These are phyloP conservation scores for Beta vulgaris DNA, from an alignment of 148 eudicot species.

Conservation along the genomic window DNA sequence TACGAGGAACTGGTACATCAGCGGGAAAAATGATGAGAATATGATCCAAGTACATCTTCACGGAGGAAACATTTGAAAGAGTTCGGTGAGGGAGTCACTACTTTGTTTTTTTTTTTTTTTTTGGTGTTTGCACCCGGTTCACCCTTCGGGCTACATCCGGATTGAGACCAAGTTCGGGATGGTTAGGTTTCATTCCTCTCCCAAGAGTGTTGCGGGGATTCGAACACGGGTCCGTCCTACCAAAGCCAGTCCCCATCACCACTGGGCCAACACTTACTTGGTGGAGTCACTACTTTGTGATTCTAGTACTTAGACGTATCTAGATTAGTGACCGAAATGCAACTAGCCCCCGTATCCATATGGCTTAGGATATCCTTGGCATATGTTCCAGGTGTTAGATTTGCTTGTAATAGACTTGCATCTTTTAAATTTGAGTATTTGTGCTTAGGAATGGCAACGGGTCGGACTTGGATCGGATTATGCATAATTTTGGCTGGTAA, in stretches of 20 bases:
- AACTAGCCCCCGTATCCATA: neutral
- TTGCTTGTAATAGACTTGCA: conserved; percentile 6
- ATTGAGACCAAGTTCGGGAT: too few species aligned
- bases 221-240: too few species aligned
- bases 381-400: neutral
- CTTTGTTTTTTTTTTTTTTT: too few species aligned
- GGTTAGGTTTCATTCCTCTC: too few species aligned
- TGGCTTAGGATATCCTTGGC: conserved; percentile 1
- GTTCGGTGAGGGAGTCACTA: conserved; percentile 10
- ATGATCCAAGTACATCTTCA: neutral
- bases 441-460: too few species aligned
- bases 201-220: too few species aligned
- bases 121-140: too few species aligned
- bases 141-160: too few species aligned
- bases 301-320: conserved; percentile 9
- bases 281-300: conserved; percentile 10
- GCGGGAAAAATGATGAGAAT: conserved; percentile 7
- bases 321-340: conserved; percentile 15
- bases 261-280: too few species aligned
- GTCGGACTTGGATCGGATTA: too few species aligned
- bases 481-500: too few species aligned
- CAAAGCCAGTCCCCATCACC: too few species aligned
- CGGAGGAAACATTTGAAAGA: neutral
- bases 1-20: neutral
- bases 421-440: neutral